Base-by-base conservation (phyloP, 257 asterid species). In the Ilex asprella region DNA sequence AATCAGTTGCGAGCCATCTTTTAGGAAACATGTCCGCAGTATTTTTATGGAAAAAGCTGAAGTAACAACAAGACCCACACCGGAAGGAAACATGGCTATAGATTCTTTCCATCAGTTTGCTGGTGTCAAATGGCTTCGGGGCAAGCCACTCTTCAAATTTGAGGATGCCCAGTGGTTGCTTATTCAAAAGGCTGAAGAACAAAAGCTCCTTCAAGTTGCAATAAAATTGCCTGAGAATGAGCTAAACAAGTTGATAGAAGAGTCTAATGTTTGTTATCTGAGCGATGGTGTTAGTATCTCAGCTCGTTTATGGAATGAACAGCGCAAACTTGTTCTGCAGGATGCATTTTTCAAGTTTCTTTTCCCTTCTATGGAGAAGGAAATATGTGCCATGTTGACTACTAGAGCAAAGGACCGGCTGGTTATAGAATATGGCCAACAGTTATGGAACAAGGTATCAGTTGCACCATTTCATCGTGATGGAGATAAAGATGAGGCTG, bases 221-320 rank as follows among this genome's bases (percentile, higher is more conserved):
- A 81, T 92, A 66, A 83, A 85, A 81, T 82, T 92, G 61, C 97
- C 93, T 4, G 94, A 76, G 64, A 63, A 60, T 11, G 77, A 75
- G 69, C 95, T 92, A 61, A 79, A 85, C 39, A 84, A 83, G 87
- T 77, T 92, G 71, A 80, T 82, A 21, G 79, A 81, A 44, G 99
- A 89, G 54, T 81, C 97, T 11, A 83, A 73, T 31, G 96, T 83
- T 56, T 86, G 85, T 76, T 92, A 89, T 73, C 84, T 89, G 73
- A 92, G 99, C 75, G 96, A 86, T 27, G 88, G 96, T 67, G 99
- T 92, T 35, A 92, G 97, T 76, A 89, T 82, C 80, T 92, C 99
- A 66, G 99, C 99, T 58, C 96, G 89, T 58, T 70, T 82, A 46
- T 92, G 99, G 99, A 92, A 92, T 32, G 99, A 92, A 66, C 99